Percentiles rank a stretch among this genome's conserved stretches.
These are phyloP conservation scores for Aspergillus puulaauensis DNA, from an alignment of 2,329 filamentous ascomycete species.

Conservation along the genomic window DNA sequence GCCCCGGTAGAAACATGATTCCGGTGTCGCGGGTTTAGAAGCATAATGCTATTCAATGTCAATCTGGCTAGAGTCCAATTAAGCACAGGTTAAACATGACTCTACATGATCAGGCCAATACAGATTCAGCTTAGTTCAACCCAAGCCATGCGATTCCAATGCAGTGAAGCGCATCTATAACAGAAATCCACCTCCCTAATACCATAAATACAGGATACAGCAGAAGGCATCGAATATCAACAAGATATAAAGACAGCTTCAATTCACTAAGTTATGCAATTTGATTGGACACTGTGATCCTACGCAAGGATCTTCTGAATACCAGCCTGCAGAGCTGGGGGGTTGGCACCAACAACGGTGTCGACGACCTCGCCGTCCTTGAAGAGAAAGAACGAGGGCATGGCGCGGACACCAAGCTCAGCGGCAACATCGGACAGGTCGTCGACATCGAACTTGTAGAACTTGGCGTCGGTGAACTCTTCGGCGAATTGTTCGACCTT, in stretches of 20 bases:
- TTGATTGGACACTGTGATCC: background rate
- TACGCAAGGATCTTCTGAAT: conserved; percentile 26
- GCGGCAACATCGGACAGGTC: conserved; percentile 71
- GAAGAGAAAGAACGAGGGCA: conserved; percentile 90
- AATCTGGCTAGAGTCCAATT: no score
- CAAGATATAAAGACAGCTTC: background rate
- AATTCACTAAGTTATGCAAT: background rate
- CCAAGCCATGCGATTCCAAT: no score
- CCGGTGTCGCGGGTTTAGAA: no score
- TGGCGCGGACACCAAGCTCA: conserved; percentile 79
- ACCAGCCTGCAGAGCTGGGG: conserved; percentile 58
- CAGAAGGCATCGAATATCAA: no score
- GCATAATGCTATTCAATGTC: no score
- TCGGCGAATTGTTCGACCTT: conserved; percentile 65
- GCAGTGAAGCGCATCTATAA: background rate
- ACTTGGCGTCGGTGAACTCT: conserved; percentile 62
- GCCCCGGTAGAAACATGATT: no score
- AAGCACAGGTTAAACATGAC: no score
- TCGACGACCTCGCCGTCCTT: conserved; percentile 71
- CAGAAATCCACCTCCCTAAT: background rate
- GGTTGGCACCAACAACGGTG: conserved; percentile 79
- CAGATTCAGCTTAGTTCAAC: no score
- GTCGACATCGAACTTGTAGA: conserved; percentile 92
- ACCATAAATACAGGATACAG: no score
- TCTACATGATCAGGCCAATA: no score